Evolutionary conservation across 306 rosid genomes (phyloP).

Genomic region (Citrullus amarus): DNA sequence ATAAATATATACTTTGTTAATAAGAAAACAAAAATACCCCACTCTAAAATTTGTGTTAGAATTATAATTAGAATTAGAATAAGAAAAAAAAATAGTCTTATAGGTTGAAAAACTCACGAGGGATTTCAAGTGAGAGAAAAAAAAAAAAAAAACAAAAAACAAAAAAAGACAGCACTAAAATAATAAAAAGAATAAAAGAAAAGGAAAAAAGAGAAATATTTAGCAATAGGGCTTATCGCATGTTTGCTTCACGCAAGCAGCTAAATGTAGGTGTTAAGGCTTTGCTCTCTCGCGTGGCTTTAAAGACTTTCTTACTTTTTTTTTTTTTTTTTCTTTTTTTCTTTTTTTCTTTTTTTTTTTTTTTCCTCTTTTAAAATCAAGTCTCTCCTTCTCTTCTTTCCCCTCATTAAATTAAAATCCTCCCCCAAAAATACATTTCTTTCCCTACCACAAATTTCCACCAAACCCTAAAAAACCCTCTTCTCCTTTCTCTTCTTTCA

Average conservation of each 20-base stretch:
- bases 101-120: slow-evolving; percentile 19
- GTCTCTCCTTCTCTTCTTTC: slow-evolving; percentile 7
- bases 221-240: slow-evolving; percentile 38
- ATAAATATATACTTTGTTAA: neutral
- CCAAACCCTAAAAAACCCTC: slow-evolving; percentile 33
- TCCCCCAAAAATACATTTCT: slow-evolving; percentile 17
- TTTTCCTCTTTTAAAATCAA: neutral
- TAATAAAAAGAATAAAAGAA: neutral
- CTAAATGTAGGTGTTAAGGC: slow-evolving; percentile 55
- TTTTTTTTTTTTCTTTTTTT: neutral
- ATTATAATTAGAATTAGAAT: neutral
- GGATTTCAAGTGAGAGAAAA: neutral
- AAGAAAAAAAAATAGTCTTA: slow-evolving; percentile 6
- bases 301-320: slow-evolving; percentile 41
- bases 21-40: neutral
- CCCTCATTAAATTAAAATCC: neutral
- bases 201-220: slow-evolving; percentile 12
- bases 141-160: neutral
- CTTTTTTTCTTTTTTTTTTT: neutral
- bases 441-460: slow-evolving; percentile 15
- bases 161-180: slow-evolving; percentile 5
- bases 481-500: neutral
- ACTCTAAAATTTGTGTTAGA: neutral
- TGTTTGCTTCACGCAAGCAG: slow-evolving; percentile 98
- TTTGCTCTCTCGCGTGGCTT: slow-evolving; percentile 89